phyloP scores from a whole-genome alignment of 306 rosid genomes.

The Glycyrrhiza uralensis region DNA sequence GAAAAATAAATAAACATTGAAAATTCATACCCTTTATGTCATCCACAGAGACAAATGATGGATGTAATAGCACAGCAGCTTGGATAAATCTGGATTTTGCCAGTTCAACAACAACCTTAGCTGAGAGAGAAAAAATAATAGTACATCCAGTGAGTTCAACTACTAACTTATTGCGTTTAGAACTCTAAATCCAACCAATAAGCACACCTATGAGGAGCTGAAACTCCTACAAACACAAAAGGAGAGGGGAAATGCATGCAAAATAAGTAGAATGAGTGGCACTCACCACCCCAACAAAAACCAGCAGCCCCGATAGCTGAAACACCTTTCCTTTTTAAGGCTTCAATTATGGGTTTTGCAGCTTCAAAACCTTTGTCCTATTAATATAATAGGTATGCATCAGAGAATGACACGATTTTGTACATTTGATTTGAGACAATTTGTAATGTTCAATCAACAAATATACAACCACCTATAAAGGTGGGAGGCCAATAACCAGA shows the following conservation, averaged over 20 bases:
- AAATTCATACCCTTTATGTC: slow-evolving; percentile 60
- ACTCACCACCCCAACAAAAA: slow-evolving; percentile 89
- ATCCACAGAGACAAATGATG: slow-evolving; percentile 59
- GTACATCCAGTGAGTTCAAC: neutral
- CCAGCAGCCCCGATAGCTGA: slow-evolving; percentile 67
- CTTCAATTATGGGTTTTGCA: slow-evolving; percentile 53
- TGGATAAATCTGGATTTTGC: slow-evolving; percentile 41
- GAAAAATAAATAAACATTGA: neutral
- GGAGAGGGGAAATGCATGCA: neutral
- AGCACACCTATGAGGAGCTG: neutral
- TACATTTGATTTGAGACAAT: neutral
- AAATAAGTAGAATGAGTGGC: neutral
- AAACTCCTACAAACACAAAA: neutral
- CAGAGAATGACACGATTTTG: neutral
- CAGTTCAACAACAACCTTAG: slow-evolving; percentile 69
- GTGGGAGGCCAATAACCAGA: neutral
- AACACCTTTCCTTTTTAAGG: slow-evolving; percentile 58
- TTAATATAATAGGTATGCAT: slow-evolving; percentile 16
- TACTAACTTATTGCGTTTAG: neutral
- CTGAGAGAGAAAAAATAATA: slow-evolving; percentile 34
- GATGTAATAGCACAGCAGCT: slow-evolving; percentile 67
- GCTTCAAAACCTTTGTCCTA: slow-evolving; percentile 63
- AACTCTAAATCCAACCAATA: neutral
- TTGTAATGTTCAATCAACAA: neutral
- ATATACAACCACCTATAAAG: neutral